Evolutionary conservation across 345 rosid species (phyloP).

Genomic region (Xanthoceras sorbifolium): DNA sequence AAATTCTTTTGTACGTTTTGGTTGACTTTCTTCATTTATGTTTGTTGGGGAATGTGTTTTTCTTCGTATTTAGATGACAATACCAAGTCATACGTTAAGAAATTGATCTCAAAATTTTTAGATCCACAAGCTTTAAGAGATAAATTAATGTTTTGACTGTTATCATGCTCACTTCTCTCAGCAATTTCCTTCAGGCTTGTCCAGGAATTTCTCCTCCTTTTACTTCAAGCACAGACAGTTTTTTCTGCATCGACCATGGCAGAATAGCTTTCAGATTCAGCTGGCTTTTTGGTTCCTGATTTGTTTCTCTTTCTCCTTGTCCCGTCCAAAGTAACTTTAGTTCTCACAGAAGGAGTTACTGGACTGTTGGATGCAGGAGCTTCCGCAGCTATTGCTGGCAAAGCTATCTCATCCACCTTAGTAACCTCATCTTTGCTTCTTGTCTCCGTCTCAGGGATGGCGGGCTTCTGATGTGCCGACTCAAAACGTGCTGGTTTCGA

Average conservation of each 20-base stretch:
- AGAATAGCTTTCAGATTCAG: constrained; percentile 30
- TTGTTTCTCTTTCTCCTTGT: constrained; percentile 50
- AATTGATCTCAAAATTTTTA: too few relatives aligned
- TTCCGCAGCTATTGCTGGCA: constrained; percentile 31
- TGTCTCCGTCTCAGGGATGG: constrained; percentile 12
- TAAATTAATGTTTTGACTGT: constrained; percentile 17
- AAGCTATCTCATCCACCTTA: constrained; percentile 9
- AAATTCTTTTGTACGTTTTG: too few relatives aligned
- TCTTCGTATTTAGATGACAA: too few relatives aligned
- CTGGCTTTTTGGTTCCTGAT: constrained; percentile 36
- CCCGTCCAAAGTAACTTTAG: constrained; percentile 36
- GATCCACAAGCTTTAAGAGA: too few relatives aligned
- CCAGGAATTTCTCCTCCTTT: constrained; percentile 56
- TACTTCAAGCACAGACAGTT: constrained; percentile 34
- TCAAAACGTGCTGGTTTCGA: constrained; percentile 12
- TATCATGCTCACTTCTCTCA: constrained; percentile 31
- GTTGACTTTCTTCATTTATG: too few relatives aligned
- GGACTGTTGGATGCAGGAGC: constrained; percentile 19
- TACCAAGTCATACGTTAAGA: too few relatives aligned
- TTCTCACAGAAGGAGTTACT: constrained; percentile 34
- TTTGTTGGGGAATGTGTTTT: too few relatives aligned
- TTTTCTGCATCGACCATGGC: constrained; percentile 17
- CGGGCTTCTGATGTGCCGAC: constrained; percentile 22
- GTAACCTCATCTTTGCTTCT: constrained; percentile 17
- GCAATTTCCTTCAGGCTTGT: constrained; percentile 53